Base-by-base conservation (phyloP, 768 basidiomycete genomes). In the Hydnomerulius pinastri region DNA sequence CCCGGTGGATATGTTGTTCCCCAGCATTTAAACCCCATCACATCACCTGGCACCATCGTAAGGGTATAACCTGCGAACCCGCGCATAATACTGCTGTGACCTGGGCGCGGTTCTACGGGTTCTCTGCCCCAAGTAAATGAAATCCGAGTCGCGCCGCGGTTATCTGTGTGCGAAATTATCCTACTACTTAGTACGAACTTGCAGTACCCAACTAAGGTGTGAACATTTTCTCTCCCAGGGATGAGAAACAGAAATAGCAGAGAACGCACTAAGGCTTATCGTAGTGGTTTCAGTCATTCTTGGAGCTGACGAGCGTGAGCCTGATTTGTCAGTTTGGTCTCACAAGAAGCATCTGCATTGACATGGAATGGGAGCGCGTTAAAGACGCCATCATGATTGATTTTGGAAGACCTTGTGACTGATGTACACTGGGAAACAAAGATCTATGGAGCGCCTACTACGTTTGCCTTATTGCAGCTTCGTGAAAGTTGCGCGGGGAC, bases 341-440 rank as follows among this genome's bases (percentile, higher is more conserved):
- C 51, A 55, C 51, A 48, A 25, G 54, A 55, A 47, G 50, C 35
- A 27, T 28, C 10, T 30, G 27, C n/a, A 36, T 27, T 40, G 39
- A 40, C 25, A 15, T 33, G 23, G 50, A 42, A 18, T 21, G 50
- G 27, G 40, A 46, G 38, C 20, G 9, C 13, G 7, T 35, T 35
- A 15, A 15, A n/a, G 4, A 6, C 9, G 10, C 21, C 23, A 2
- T 24, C 21, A 27, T 17, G 43, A n/a, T 30, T 20, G 28, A 50
- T 28, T 40, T n/a, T 40, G 15, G 32, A 38, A 9, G 18, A 39
- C 15, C n/a, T 36, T 48, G 12, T 40, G 37, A 51, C 49, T 44
- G 12, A 15, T 29, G 6, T 1, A 48, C 37, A n/a, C n/a, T n/a
- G n/a, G n/a, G n/a, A n/a, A n/a, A n/a, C n/a, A n/a, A n/a, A n/a